Evolutionary conservation across 352 stramenopile species (phyloP).

Genomic region (Phytophthora sp.): DNA sequence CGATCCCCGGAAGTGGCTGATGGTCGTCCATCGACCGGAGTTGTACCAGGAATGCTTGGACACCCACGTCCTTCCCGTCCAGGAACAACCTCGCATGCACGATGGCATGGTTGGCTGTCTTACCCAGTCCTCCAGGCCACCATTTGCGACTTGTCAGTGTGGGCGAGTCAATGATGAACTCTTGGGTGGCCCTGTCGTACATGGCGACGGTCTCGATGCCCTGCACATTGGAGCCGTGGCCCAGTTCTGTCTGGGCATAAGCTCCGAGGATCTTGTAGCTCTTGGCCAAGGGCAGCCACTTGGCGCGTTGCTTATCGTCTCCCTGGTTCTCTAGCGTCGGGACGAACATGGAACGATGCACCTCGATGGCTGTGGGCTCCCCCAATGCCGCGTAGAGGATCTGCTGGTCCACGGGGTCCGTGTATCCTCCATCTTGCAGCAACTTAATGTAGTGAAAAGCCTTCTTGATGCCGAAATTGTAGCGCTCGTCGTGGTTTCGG

Average conservation of each 20-base stretch:
- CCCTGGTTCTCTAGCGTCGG: slow-evolving; percentile 75
- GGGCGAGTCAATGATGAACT: slow-evolving; percentile 94
- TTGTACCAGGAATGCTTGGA: slow-evolving; percentile 30
- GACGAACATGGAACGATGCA: slow-evolving; percentile 48
- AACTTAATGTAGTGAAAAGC: slow-evolving; percentile 48
- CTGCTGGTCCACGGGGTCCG: slow-evolving; percentile 39
- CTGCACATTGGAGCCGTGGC: slow-evolving; percentile 91
- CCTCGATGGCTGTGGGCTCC: slow-evolving; percentile 51
- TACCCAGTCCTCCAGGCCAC: slow-evolving; percentile 76
- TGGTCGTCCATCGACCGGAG: slow-evolving; percentile 23
- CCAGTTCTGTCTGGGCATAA: slow-evolving; percentile 97
- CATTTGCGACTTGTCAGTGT: slow-evolving; percentile 95
- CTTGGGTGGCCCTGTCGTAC: slow-evolving; percentile 86
- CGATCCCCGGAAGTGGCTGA: slow-evolving; percentile 9
- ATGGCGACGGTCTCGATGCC: slow-evolving; percentile 84
- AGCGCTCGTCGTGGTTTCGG: slow-evolving; percentile 49
- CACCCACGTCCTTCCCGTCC: slow-evolving; percentile 27
- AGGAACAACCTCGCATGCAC: slow-evolving; percentile 25
- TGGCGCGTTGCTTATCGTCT: slow-evolving; percentile 55
- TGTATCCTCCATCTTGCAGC: slow-evolving; percentile 39
- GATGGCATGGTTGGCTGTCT: slow-evolving; percentile 23
- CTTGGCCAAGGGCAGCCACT: slow-evolving; percentile 69
- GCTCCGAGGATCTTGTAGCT: slow-evolving; percentile 83
- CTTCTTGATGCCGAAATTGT: slow-evolving; percentile 42
- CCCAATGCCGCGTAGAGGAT: slow-evolving; percentile 51